These are phyloP conservation scores for Paecilomyces formosus DNA, from an alignment of 2,329 filamentous ascomycete genomes.

Conservation along the genomic window DNA sequence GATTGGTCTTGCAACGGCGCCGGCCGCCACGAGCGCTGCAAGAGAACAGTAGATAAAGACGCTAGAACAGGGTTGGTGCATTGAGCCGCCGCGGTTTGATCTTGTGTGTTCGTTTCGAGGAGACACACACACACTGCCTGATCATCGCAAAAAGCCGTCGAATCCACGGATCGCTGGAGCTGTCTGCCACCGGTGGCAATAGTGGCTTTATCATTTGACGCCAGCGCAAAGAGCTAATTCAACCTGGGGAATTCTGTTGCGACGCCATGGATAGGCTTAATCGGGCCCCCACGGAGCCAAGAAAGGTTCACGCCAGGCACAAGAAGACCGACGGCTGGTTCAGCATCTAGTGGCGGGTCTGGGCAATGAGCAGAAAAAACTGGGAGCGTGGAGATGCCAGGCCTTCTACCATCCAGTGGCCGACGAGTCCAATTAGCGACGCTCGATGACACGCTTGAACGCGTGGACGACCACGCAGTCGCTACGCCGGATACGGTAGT, in stretches of 20 bases:
- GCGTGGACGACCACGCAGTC: not conserved
- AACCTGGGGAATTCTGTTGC: not conserved
- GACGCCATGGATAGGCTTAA: not conserved
- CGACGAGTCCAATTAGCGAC: not conserved
- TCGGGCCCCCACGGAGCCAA: not conserved
- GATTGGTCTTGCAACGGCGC: not conserved
- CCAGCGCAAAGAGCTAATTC: not conserved
- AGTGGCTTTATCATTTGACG: not conserved
- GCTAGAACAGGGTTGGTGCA: not conserved
- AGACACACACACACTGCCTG: not conserved
- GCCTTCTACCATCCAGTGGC: not conserved
- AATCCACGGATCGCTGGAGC: not conserved
- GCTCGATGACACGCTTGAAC: not conserved
- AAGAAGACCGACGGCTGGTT: not conserved
- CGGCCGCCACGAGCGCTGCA: not conserved
- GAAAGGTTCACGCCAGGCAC: not conserved
- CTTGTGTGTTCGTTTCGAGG: not conserved
- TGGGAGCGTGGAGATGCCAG: not conserved
- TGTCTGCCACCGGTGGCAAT: not conserved
- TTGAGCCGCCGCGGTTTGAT: not conserved
- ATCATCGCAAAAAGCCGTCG: not conserved
- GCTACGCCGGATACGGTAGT: not conserved
- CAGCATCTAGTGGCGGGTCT: not conserved
- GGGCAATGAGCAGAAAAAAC: not conserved
- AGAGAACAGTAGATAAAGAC: not conserved